Base-by-base conservation (phyloP, 1,284 basidiomycete genomes). In the Cutaneotrichosporon cavernicola region DNA sequence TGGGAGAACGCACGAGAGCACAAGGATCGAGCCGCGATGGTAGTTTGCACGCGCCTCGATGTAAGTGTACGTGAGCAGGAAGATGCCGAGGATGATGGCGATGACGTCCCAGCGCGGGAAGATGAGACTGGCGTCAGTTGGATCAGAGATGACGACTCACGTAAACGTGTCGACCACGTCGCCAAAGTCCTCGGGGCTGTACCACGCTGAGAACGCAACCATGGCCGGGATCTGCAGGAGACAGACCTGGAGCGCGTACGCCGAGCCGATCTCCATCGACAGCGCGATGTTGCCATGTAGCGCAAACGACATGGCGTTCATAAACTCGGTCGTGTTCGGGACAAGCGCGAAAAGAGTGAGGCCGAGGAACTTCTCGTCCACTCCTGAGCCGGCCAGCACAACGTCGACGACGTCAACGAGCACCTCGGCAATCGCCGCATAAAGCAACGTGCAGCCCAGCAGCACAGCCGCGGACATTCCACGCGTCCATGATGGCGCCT, bases 281-380 rank as follows among this genome's bases (percentile, higher is more conserved):
- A 99, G 83, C 1, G 97, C 93, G 70, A 99, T 99, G 79, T 99
- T 99, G 16, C 91, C 96, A 74, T 97, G 91, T 72, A 99, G 82
- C 18, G 97, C 96, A 75, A 99, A 99, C n/a, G 93, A 96, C 75
- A 99, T 97, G 62, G 97, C 97, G 77, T 99, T 99, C 96, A 99
- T 98, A 79, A 99, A 99, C 81, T 99, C 97, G 22, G 97, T 99
- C 18, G 95, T 97, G 79, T 99, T 99, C 11, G 97, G 97, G 0
- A 99, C 95, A 38, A 99, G 86, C 2, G 97, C 96, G 74, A 99
- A 99, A 10, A 99, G 85, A 0, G 95, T 98, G 63, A 99, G 86
- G 53, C 97, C 97, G 36, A 99, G 85, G 83, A 99, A 96, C 78
- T 99, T 99, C 77, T 99, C 96, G 68, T 97, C 92, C 46, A 99